phyloP scores from a whole-genome alignment of 192 early-diverging fungal species.

The Rhizophlyctis rosea region DNA sequence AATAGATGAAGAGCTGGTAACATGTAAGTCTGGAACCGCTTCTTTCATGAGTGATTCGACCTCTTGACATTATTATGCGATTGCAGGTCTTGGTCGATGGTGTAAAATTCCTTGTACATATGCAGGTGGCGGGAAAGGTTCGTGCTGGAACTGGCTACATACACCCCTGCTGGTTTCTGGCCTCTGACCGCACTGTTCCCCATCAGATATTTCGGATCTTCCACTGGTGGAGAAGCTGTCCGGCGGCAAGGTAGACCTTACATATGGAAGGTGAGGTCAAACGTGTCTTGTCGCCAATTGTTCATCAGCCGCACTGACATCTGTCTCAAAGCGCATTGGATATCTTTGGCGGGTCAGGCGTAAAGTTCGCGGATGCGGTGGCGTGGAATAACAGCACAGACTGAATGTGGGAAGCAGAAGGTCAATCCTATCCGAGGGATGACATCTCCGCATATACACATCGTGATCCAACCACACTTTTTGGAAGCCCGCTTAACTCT shows the following conservation, averaged over 20 bases:
- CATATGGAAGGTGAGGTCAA: constrained; percentile 75
- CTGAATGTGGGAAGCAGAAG: neutral
- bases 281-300: neutral
- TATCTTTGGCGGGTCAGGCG: constrained; percentile 88
- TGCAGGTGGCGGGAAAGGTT: constrained; percentile 83
- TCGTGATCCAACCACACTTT: too few species aligned
- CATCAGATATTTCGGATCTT: constrained; percentile 63
- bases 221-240: constrained; percentile 75
- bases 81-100: constrained; percentile 73
- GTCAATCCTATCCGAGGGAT: too few species aligned
- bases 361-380: constrained; percentile 71
- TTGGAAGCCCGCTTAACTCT: too few species aligned
- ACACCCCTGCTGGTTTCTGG: neutral
- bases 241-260: constrained; percentile 83
- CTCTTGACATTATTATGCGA: neutral
- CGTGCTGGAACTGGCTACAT: constrained; percentile 14
- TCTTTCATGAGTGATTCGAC: neutral
- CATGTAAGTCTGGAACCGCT: constrained; percentile 49
- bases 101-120: constrained; percentile 87
- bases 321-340: constrained; percentile 76
- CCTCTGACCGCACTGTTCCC: constrained; percentile 1
- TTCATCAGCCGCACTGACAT: neutral
- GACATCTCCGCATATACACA: too few species aligned
- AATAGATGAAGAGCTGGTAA: constrained; percentile 84
- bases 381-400: constrained; percentile 32